These are phyloP conservation scores for Gamsiella multidivaricata DNA, from an alignment of 192 early-diverging fungal species.

Conservation along the genomic window DNA sequence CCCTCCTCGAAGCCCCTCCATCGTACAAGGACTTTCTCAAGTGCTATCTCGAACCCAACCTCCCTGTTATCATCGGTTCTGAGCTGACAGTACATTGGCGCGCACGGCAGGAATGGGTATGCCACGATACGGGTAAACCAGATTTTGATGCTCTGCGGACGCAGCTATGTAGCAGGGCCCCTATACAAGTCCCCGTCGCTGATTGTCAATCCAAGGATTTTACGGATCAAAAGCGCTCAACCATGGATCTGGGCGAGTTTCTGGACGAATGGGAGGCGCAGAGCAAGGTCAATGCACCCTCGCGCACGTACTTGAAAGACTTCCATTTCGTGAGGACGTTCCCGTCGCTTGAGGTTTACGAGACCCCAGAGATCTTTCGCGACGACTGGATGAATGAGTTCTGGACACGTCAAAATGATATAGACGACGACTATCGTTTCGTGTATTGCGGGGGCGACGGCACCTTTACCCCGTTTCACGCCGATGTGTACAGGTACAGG, in stretches of 20 bases:
- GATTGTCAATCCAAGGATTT: conserved; percentile 67
- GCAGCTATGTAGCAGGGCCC: conserved; percentile 29
- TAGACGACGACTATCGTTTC: conserved; percentile 77
- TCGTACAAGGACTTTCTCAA: conserved; percentile 55
- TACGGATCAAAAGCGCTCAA: conserved; percentile 69
- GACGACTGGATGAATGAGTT: conserved; percentile 82
- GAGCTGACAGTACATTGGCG: conserved; percentile 60
- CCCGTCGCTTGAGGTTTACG: conserved; percentile 54
- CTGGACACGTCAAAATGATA: conserved; percentile 53
- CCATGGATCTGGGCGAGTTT: conserved; percentile 68
- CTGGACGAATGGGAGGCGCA: conserved; percentile 61
- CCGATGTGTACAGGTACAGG: conserved; percentile 73
- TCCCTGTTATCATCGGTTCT: conserved; percentile 64
- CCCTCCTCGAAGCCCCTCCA: conserved; percentile 49
- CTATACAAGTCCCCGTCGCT: conserved; percentile 67
- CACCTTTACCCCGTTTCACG: conserved; percentile 81
- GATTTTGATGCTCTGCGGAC: conserved; percentile 57
- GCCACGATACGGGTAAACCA: conserved; percentile 38
- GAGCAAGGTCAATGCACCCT: not conserved
- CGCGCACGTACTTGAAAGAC: conserved; percentile 72
- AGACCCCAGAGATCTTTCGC: conserved; percentile 61
- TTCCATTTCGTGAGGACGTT: conserved; percentile 71
- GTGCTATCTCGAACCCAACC: conserved; percentile 58
- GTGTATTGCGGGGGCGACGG: conserved; percentile 76
- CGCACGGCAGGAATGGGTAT: conserved; percentile 69